Evolutionary conservation across 2,329 filamentous ascomycete genomes (phyloP).

Genomic region (Fusarium sp.): DNA sequence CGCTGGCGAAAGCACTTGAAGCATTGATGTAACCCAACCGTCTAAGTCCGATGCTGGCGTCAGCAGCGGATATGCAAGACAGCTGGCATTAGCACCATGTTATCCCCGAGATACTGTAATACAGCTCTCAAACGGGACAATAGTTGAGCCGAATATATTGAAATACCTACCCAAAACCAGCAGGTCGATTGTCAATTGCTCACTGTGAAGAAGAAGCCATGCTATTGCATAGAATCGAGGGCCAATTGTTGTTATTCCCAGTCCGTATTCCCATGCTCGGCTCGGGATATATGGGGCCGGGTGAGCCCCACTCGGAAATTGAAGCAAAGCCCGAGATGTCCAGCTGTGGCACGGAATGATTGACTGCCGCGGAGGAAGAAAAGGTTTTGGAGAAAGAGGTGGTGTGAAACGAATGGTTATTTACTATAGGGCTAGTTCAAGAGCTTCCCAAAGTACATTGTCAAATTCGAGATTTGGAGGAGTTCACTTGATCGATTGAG

Average conservation of each 20-base stretch:
- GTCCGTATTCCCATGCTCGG: no score
- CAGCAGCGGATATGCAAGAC: conserved; percentile 20
- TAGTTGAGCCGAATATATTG: background rate
- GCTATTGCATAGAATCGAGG: background rate
- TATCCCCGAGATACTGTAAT: conserved; percentile 7
- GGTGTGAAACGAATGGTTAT: no score
- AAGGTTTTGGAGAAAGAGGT: background rate
- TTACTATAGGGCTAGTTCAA: no score
- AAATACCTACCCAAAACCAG: no score
- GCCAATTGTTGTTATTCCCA: background rate
- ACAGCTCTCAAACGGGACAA: background rate
- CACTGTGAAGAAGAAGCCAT: background rate
- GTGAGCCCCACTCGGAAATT: background rate
- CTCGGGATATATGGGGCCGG: background rate
- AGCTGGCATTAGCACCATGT: background rate
- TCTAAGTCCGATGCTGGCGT: conserved; percentile 30
- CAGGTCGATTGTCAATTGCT: no score
- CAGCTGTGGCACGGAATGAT: background rate
- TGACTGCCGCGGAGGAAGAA: background rate
- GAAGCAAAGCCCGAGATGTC: background rate
- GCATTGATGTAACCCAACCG: background rate
- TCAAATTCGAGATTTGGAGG: no score
- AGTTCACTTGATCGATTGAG: no score
- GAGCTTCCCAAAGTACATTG: no score
- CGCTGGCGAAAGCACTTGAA: background rate